Evolutionary conservation across 2,329 filamentous ascomycete species (phyloP).

Genomic region (Fonsecaea multimorphosa): DNA sequence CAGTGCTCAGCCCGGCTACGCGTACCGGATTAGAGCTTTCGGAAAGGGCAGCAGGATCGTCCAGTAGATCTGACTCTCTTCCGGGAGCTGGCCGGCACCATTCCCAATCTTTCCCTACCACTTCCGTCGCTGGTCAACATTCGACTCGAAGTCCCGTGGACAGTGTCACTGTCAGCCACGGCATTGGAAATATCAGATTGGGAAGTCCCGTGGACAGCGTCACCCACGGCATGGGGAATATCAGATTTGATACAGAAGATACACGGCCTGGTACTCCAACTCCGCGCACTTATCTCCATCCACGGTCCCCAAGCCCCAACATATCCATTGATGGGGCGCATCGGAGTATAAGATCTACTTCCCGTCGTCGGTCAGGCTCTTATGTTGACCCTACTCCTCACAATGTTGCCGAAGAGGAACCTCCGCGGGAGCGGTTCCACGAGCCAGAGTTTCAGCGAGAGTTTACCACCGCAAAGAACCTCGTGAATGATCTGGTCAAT

Average conservation of each 20-base stretch:
- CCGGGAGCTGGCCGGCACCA: too few relatives aligned
- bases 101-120: neutral
- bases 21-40: neutral
- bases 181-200: neutral
- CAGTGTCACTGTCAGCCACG: neutral
- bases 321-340: neutral
- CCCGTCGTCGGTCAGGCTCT: constrained; percentile 15
- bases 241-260: neutral
- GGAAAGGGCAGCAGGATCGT: neutral
- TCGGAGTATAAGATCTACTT: constrained; percentile 14
- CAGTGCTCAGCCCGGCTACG: neutral
- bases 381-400: constrained; percentile 8
- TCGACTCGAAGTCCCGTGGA: neutral
- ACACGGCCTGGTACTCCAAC: neutral
- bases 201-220: too few relatives aligned
- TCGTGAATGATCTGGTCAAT: constrained; percentile 11
- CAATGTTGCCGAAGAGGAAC: constrained; percentile 19
- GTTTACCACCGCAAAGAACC: constrained; percentile 1
- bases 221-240: neutral
- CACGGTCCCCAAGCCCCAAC: constrained; percentile 12
- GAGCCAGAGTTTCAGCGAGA: constrained; percentile 17
- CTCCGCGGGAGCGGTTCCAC: constrained; percentile 10
- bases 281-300: neutral
- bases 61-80: neutral
- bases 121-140: neutral